These are phyloP conservation scores for Penstemon eatonii DNA, from an alignment of 257 asterid species.

Conservation along the genomic window DNA sequence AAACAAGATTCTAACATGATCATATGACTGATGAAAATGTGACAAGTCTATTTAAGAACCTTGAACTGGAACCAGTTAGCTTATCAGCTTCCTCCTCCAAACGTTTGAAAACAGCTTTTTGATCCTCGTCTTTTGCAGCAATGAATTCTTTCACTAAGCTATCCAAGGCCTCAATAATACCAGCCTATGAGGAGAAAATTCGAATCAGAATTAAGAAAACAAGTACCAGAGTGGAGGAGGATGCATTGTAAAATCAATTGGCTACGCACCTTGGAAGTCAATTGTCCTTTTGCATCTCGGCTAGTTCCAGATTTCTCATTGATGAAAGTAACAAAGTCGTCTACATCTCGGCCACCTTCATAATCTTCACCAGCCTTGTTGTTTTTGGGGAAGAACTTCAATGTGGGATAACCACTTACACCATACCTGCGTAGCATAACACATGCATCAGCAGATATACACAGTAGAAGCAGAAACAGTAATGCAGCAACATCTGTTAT, in stretches of 20 bases:
- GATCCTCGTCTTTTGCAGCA: slow-evolving; percentile 59
- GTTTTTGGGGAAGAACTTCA: slow-evolving; percentile 90
- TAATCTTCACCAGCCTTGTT: slow-evolving; percentile 94
- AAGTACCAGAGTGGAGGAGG: slow-evolving; percentile 6
- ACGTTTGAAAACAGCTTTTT: slow-evolving; percentile 46
- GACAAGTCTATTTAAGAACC: slow-evolving; percentile 40
- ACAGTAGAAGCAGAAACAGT: slow-evolving; percentile 6
- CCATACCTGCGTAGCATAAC: slow-evolving; percentile 43
- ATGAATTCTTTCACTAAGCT: slow-evolving; percentile 72
- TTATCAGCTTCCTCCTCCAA: slow-evolving; percentile 80
- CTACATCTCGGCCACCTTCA: slow-evolving; percentile 67
- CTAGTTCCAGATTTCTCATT: slow-evolving; percentile 86
- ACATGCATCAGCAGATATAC: slow-evolving; percentile 4
- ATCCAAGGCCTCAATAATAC: slow-evolving; percentile 62
- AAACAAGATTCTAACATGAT: slow-evolving; percentile 11
- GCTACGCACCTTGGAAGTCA: slow-evolving; percentile 64
- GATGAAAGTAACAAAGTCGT: slow-evolving; percentile 76
- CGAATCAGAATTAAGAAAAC: slow-evolving; percentile 20
- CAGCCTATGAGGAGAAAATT: slow-evolving; percentile 58
- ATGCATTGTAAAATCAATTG: slow-evolving; percentile 3
- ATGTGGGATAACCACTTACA: slow-evolving; percentile 61
- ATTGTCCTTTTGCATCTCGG: slow-evolving; percentile 83
- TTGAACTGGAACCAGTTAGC: slow-evolving; percentile 68
- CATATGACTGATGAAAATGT: neutral
- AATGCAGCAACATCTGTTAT: neutral